Base-by-base conservation (phyloP, 208 protist species). In the Acanthamoeba triangularis region DNA sequence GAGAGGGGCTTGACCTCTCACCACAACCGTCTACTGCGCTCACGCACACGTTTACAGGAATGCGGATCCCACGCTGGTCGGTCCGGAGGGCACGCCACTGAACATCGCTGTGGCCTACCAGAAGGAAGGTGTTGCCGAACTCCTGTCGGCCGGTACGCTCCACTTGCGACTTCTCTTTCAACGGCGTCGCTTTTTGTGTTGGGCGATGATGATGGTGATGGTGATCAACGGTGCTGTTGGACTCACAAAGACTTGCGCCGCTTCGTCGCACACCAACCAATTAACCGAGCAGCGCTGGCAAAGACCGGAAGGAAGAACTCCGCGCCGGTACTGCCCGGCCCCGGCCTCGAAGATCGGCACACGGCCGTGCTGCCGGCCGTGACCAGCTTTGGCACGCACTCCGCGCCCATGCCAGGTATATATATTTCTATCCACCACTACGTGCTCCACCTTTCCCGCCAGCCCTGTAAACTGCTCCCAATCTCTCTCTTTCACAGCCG, bases 321-420 rank as follows among this genome's bases (percentile, higher is more conserved):
- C 23, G 30, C 52, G 52, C 52, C 52, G 52, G 52, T 20, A 23
- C 16, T 56, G 52, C 61, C 61, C 61, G 61, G 61, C 41, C 37
- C 3, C 37, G 37, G 37, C 37, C 5, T 47, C 18, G 25, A 67
- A 30, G 61, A 10, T 33, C 33, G 25, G 14, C n/a, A 41, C 25
- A 78, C 25, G 25, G 16, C 11, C 33, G 10, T 78, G 35, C 69
- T 78, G n/a, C 33, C 69, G 25, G 10, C 69, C 13, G 7, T 25
- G 25, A 30, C 61, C 61, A 30, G 8, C 61, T 23, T 67, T n/a
- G 20, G 33, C 80, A 37, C 80, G 5, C 54, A 88, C 80, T 88
- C 80, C 3, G 78, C 78, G 28, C 78, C 78, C 14, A n/a, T 87
- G 47, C 78, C 78, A 80, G 72, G 35, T 80, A 80, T 28, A 18